phyloP scores from a whole-genome alignment of 108 stramenopile genomes.

The Cylindrotheca closterium region DNA sequence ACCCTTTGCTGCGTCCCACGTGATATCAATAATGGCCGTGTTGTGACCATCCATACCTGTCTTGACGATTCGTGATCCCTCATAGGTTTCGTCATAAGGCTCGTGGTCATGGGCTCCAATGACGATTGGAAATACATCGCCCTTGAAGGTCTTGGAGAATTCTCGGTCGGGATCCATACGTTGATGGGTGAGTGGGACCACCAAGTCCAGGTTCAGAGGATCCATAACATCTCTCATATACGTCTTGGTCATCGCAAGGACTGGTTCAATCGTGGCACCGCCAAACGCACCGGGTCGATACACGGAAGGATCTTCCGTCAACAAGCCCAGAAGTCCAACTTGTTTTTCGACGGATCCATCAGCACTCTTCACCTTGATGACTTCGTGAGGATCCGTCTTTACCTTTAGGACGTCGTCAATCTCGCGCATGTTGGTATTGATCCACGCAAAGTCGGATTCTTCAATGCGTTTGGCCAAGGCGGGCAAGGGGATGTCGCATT shows the following conservation, averaged over 20 bases:
- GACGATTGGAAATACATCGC: conserved; percentile 30
- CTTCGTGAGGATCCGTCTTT: conserved; percentile 44
- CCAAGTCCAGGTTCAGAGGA: conserved; percentile 21
- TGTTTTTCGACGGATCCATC: conserved; percentile 22
- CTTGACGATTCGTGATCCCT: conserved; percentile 37
- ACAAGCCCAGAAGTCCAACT: conserved; percentile 61
- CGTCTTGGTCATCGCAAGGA: conserved; percentile 22
- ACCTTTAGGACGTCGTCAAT: conserved; percentile 32
- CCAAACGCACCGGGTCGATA: conserved; percentile 64
- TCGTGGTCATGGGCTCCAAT: conserved; percentile 63
- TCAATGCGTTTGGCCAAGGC: conserved; percentile 33
- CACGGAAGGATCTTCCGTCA: conserved; percentile 66
- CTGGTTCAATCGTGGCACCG: conserved; percentile 42
- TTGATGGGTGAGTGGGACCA: conserved; percentile 79
- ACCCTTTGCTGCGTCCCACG: conserved; percentile 14
- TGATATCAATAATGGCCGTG: conserved; percentile 41
- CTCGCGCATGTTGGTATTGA: conserved; percentile 49
- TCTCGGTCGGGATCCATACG: conserved; percentile 38
- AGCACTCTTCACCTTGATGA: conserved; percentile 32
- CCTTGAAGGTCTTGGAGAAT: conserved; percentile 27
- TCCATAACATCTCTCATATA: conserved; percentile 13
- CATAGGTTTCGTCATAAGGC: conserved; percentile 23
- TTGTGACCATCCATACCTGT: conserved; percentile 37
- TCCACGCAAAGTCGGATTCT: conserved; percentile 30
- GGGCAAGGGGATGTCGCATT: conserved; percentile 45